phyloP scores from a whole-genome alignment of 2,329 filamentous ascomycete genomes.

The Coniochaeta sp. region DNA sequence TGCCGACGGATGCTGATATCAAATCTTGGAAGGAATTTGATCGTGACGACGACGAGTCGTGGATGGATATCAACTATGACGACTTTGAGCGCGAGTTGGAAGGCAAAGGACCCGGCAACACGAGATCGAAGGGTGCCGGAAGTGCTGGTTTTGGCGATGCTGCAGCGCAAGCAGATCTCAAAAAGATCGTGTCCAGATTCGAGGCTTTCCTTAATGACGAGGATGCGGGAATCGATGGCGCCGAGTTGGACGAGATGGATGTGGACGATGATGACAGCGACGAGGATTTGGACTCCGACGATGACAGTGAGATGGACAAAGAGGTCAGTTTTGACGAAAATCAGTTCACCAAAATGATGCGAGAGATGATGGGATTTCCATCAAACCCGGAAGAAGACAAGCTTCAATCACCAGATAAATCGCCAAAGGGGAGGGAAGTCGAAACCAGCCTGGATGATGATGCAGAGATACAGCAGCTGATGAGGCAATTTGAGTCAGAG shows the following conservation, averaged over 20 bases:
- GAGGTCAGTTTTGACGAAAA: slow-evolving; percentile 77
- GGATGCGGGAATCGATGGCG: slow-evolving; percentile 71
- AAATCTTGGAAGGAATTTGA: slow-evolving; percentile 52
- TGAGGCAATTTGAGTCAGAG: slow-evolving; percentile 66
- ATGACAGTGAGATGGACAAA: slow-evolving; percentile 62
- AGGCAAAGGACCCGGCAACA: slow-evolving; percentile 32
- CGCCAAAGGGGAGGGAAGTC: not conserved
- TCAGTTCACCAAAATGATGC: slow-evolving; percentile 82
- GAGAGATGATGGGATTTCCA: slow-evolving; percentile 75
- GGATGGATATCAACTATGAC: slow-evolving; percentile 86
- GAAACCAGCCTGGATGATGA: slow-evolving; percentile 34
- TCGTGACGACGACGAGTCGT: slow-evolving; percentile 76
- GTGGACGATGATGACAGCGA: slow-evolving; percentile 51
- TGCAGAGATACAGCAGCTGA: slow-evolving; percentile 56
- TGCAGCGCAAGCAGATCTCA: slow-evolving; percentile 65
- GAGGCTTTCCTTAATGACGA: slow-evolving; percentile 87
- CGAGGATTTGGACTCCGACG: slow-evolving; percentile 39
- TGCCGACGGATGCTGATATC: slow-evolving; percentile 73
- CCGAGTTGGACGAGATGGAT: slow-evolving; percentile 66
- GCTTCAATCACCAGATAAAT: slow-evolving; percentile 4
- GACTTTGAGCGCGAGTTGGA: slow-evolving; percentile 80
- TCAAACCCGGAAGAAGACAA: slow-evolving; percentile 11
- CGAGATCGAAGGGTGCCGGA: slow-evolving; percentile 15
- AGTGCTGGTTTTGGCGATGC: slow-evolving; percentile 53
- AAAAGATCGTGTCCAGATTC: slow-evolving; percentile 90